A percentile compares a stretch with the other conserved stretches of the same genome.
Evolutionary conservation across 2,329 filamentous ascomycete genomes (phyloP).

Genomic region (Monilinia fructigena): DNA sequence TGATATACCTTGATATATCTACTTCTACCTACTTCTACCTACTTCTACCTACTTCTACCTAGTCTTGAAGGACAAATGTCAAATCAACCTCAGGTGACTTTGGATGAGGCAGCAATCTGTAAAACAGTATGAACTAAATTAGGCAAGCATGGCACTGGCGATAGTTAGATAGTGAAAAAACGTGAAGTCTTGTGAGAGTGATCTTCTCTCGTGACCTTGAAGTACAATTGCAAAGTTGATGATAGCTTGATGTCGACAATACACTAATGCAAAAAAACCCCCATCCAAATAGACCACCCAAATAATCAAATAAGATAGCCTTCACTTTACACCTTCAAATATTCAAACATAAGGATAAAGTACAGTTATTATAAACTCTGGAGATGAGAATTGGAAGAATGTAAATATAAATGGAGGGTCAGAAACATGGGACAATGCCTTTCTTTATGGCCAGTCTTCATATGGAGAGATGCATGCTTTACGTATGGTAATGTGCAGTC

Average conservation of each 20-base stretch:
- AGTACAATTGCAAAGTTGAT: background rate
- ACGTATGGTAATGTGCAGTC: background rate
- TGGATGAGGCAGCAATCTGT: background rate
- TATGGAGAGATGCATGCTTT: background rate
- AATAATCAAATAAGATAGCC: background rate
- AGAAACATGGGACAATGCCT: background rate
- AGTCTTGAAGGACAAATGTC: too few species aligned
- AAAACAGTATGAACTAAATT: slow-evolving; percentile 1
- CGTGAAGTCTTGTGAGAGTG: background rate
- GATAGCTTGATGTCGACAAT: slow-evolving; percentile 6
- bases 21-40: too few species aligned
- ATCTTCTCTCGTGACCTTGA: background rate
- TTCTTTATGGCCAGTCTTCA: slow-evolving; percentile 3
- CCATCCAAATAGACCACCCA: slow-evolving; percentile 1
- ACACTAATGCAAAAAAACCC: background rate
- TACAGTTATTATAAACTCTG: background rate
- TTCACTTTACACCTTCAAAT: background rate
- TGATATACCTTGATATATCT: too few species aligned
- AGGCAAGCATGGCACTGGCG: background rate
- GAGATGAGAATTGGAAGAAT: background rate
- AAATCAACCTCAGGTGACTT: too few species aligned
- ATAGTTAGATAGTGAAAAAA: background rate
- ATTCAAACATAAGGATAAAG: slow-evolving; percentile 6
- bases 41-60: too few species aligned
- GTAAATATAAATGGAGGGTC: background rate